Base-by-base conservation (phyloP, 768 basidiomycete species). In the Clitopilus passeckerianus region DNA sequence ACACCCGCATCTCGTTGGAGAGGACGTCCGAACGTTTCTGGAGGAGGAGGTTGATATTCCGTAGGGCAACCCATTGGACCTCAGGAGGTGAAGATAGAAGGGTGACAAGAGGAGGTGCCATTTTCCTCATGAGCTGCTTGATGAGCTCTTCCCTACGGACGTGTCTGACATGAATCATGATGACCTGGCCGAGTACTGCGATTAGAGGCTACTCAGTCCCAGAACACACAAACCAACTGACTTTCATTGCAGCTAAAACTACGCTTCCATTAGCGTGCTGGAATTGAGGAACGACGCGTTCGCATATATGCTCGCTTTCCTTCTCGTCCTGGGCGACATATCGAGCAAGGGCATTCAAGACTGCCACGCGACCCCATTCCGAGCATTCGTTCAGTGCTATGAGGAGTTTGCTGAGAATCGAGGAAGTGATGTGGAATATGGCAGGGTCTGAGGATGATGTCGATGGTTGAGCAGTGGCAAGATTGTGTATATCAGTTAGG, bases 291-390 rank as follows among this genome's bases (percentile, higher is more conserved):
- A 98, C 90, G 12, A 98, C 96, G 27, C 97, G 87, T 73, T 98
- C 97, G 71, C 97, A 98, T 61, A 98, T 98, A 70, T 98, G 96
- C 68, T 99, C 97, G 70, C 91, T 91, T 77, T 99, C 97, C 73
- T 93, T 91, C 61, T 91, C 93, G 67, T 96, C 96, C 41, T 81
- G 78, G 0, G 94, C 85, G 34, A 79, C 79, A 72, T 98, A 98
- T 46, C 91, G 84, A 5, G 93, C 82, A 30, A 98, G 76, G 0
- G 93, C 92, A 60, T 89, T 90, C 56, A 98, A 74, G 35, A 99
- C 86, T 0, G 95, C 94, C 15, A 99, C 94, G 59, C 96, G 85
- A 33, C 97, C 97, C 97, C 97, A 99, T 75, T 99, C 97, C 0
- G 95, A 96, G 70, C 96, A 98, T 73, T 98, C 97, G 70, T 96